phyloP scores from a whole-genome alignment of 257 asterid species.

The Nicotiana noctiflora region DNA sequence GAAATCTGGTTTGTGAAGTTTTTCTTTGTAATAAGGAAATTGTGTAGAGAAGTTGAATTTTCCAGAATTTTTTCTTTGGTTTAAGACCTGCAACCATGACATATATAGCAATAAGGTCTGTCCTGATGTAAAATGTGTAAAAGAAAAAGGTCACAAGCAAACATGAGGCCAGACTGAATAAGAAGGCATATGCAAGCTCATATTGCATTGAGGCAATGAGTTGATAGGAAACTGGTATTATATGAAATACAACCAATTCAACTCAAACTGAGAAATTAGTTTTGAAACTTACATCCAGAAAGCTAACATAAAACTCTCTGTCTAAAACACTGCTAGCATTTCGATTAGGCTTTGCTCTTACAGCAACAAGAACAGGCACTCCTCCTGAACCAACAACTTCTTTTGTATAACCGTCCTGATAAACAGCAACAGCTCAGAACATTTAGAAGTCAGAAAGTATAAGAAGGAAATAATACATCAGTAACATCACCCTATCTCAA shows the following conservation, averaged over 20 bases:
- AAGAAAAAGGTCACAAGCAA: too few relatives aligned
- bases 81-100: conserved; percentile 52
- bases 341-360: conserved; percentile 59
- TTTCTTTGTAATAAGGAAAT: conserved; percentile 48
- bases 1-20: conserved; percentile 44
- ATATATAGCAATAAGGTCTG: neutral
- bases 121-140: neutral
- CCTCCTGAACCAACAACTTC: conserved; percentile 40
- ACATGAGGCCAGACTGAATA: neutral
- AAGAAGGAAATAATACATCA: too few relatives aligned
- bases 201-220: neutral
- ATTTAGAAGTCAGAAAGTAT: neutral
- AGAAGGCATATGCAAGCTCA: neutral
- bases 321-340: conserved; percentile 32
- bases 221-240: too few relatives aligned
- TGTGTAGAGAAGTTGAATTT: conserved; percentile 58
- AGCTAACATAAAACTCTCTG: conserved; percentile 52
- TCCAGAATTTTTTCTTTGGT: conserved; percentile 44
- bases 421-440: neutral
- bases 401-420: conserved; percentile 71
- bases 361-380: conserved; percentile 68
- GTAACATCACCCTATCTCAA: too few relatives aligned
- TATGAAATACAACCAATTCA: too few relatives aligned
- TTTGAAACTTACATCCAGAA: conserved; percentile 53
- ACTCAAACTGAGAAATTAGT: neutral